Evolutionary conservation across 306 rosid genomes (phyloP), one percentile per base, ranked within the genome.

Genomic region (Prunus mira): DNA sequence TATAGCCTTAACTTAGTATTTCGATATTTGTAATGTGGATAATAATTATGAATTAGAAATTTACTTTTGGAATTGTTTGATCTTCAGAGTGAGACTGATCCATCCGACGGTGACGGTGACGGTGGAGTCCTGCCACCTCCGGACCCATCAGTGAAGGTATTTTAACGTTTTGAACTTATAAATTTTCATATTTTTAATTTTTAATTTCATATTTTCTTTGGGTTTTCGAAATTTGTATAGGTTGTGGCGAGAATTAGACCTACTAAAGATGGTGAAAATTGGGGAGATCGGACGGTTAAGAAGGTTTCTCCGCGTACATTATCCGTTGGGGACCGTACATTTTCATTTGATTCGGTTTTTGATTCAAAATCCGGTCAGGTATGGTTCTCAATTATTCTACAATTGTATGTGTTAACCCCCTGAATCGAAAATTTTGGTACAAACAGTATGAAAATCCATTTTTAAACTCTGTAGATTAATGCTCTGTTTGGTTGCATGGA

Each of bases 211-310:
- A 20, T 25, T 50, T 67, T 57, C 34, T 15, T 78, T 65, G 69
- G 73, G 58, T 5, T 47, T 67, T 80, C 15, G 46, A 24, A 65
- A 41, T 67, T 52, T 66, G 58, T 22, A 34, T 79, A 94, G 99
- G 99, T 95, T 82, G 88, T 88, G 1, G 96, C 92, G 45, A 86
- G 99, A 66, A 90, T 95, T 34, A 95, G 86, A 75, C 97, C 98
- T 27, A 72, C 75, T 32, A 79, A 73, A 68, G 87, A 69, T 22
- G 74, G 38, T 63, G 88, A 78, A 63, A 75, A 72, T 49, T 86
- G 78, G 8, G 90, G 79, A 81, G 90, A 91, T 41, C 78, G 72
- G 80, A 60, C 72, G 0, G 84, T 92, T 43, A 92, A 87, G 84
- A 92, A 86, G 84, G 82, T 89, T 79, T 92, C 97, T 66, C 82